phyloP scores from a whole-genome alignment of 495 filamentous ascomycete genomes.

The Oleoguttula mirabilis region DNA sequence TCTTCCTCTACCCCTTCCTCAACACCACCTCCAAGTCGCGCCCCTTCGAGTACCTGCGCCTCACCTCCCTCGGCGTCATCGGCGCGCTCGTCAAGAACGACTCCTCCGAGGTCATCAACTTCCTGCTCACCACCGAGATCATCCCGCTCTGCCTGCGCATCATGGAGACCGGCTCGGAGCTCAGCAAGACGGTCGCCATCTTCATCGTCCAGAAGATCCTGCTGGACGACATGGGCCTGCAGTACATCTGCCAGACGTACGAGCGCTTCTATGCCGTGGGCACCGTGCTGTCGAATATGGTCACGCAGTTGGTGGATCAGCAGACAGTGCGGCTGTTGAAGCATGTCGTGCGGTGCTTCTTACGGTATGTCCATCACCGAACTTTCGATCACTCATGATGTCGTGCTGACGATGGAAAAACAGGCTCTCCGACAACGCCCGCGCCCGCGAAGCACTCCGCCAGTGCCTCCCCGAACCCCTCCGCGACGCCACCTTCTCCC shows the following conservation, averaged over 20 bases:
- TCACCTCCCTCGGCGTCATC: constrained; percentile 97
- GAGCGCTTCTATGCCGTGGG: constrained; percentile 99
- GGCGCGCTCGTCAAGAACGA: constrained; percentile 98
- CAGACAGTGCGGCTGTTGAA: constrained; percentile 93
- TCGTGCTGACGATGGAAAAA: no score
- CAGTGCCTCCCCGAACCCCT: constrained; percentile 96
- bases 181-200: constrained; percentile 98
- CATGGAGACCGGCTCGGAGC: constrained; percentile 97
- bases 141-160: constrained; percentile 96
- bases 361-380: constrained; percentile 51
- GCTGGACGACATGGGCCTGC: constrained; percentile 90
- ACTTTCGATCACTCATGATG: no score
- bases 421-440: constrained; percentile 89
- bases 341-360: constrained; percentile 95
- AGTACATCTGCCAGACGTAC: constrained; percentile 98
- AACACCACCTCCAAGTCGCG: constrained; percentile 98
- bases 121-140: constrained; percentile 96
- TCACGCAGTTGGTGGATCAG: constrained; percentile 89
- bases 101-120: constrained; percentile 96
- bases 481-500: constrained; percentile 91
- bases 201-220: constrained; percentile 99
- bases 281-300: constrained; percentile 97
- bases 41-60: constrained; percentile 93
- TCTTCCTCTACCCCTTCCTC: constrained; percentile 96
- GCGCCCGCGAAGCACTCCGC: constrained; percentile 85